Evolutionary conservation across 306 rosid species (phyloP), one percentile per base, ranked within the genome.

Genomic region (Trifolium pratense): DNA sequence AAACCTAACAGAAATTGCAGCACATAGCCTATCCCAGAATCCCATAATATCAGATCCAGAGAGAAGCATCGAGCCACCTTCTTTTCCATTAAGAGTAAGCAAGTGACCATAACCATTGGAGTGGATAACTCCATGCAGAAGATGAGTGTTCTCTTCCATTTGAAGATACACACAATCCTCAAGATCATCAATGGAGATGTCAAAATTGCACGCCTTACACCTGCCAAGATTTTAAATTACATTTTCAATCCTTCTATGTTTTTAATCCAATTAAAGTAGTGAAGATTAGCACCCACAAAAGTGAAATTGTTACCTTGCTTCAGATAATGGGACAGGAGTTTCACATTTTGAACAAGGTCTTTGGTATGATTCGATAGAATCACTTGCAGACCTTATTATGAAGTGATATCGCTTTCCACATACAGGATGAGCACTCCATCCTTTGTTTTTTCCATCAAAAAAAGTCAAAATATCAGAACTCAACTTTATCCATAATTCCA

Each of bases 101-200:
- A 89, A 69, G n/a, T 89, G 96, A 29, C 86, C 92, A 68, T 84
- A 87, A 25, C 96, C 96, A 71, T 89, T 89, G 59, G 90, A 62
- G 67, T 89, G 96, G 16, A 89, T 78, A 45, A 89, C 84, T 12
- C 89, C 96, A 32, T 89, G 92, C 10, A 89, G 85, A 49, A 89
- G 86, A 82, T 89, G 96, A 3, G 85, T 74, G 68, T 73, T 84
- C 36, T 87, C 92, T 59, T 89, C 87, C 9, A 87, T 65, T 43
- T 89, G 96, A 71, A 6, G 53, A 68, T 84, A 74, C 46, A 86
- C 82, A 89, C 87, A 85, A 5, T 87, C 90, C 57, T 85, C 96
- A 9, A 84, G 53, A 66, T 81, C 90, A 66, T 82, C 89, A 26
- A 52, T 76, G 0, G 85, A 77, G 20, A 80, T 72, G 8, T 6